Base-by-base conservation (phyloP, 495 filamentous ascomycete genomes). In the Cercophora samala region DNA sequence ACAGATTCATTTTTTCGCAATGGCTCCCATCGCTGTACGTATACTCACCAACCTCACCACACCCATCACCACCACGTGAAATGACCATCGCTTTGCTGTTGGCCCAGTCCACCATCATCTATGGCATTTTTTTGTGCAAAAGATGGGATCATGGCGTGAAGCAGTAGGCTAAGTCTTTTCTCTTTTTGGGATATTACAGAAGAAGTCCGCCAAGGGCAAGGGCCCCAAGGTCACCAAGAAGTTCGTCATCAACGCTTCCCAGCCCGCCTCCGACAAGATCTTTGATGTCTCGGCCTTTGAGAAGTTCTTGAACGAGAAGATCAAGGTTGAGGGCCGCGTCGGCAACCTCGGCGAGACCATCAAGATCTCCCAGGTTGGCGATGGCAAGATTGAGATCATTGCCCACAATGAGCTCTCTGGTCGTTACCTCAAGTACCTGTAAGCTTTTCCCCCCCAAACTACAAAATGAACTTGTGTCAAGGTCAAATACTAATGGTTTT, bases 241-340 rank as follows among this genome's bases (percentile, higher is more conserved):
- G 95, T 99, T 91, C 89, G 87, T 94, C 84, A 98, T 99, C 91
- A 96, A 98, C 83, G 93, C 93, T 77, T 92, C 90, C 69, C 95
- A 97, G 82, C 96, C 95, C 74, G 93, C 92, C 68, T 89, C 87
- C 83, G 96, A 99, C 88, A 98, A 98, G 89, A 99, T 99, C 87
- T 99, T 99, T 91, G 93, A 99, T 79, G 89, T 97, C 79, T 88
- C 90, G 70, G 93, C 94, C 74, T 99, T 98, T 84, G 93, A 97
- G 87, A 98, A 98, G 88, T 99, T 99, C 90, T 90, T 99, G 63
- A 93, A 97, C 85, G 96, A 99, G 84, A 92, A 91, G 83, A 96
- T 99, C 89, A 99, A 99, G 90, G 92, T 98, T 75, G 96, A 97
- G 65, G 93, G 93, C 86, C 93, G 93, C 77, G 91, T 93, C 74